Base-by-base conservation (phyloP, 2,329 filamentous ascomycete species). In the Diatrype stigma region DNA sequence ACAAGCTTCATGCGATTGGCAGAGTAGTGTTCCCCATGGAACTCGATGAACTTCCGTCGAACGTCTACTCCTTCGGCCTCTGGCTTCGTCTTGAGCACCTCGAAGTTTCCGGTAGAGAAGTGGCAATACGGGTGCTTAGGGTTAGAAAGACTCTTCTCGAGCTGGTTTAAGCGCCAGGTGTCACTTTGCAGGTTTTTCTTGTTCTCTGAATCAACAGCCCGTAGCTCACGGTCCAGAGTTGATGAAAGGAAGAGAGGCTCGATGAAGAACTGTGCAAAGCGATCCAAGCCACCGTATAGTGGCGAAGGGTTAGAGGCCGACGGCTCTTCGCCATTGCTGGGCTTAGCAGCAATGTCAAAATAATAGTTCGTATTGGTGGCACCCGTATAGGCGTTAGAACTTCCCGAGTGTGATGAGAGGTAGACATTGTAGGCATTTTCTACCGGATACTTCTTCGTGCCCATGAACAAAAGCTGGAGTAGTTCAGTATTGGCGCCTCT, bases 401-500 rank as follows among this genome's bases (percentile, higher is more conserved):
- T 85, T 50, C 94, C 94, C 10, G 91, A 96, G 68, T 96, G 87
- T 53, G 89, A 81, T 47, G 91, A 89, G 49, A 99, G 82, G 68
- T 96, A 99, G 67, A 93, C 87, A 64, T 90, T 90, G 76, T 99
- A 99, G 58, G 89, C 93, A 70, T 99, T 97, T 72, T 96, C 93
- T 67, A 86, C 82, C 1, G 94, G 94, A 65, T 94, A 99, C 82
- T 97, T 99, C 70, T 96, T 87, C 7, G 94, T 99, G 46, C 94
- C 94, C 94, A 99, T 97, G 75, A 99, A 99, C 22, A 99, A 76
- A 57, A 96, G 75, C 79, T 85, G 58, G 16, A 55, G 7, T 51
- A 23, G 40, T 16, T 46, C 14, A 44, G 12, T 28, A 44, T 22
- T 19, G 40, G 12, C 21, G 16, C 3, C 5, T 23, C 40, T 16